Conservation (phyloP, 2,329 filamentous ascomycete genomes). For the Xylariaceae sp. region DNA sequence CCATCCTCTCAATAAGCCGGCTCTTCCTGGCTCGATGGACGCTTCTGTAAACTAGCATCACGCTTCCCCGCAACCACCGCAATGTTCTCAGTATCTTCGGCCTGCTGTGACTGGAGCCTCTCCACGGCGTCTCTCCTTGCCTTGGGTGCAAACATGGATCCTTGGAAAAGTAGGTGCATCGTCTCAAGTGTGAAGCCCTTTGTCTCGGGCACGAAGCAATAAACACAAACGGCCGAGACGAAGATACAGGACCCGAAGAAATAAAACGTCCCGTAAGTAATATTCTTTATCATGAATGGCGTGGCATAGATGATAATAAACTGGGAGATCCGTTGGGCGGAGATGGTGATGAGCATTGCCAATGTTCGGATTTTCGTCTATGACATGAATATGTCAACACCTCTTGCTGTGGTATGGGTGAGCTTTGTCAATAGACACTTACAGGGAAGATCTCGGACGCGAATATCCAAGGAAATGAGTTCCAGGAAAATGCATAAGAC, state of each 20-base stretch:
- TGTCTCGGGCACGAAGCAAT: not conserved
- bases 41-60: too few relatives aligned
- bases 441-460: not conserved
- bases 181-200: not conserved
- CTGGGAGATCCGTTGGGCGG: not conserved
- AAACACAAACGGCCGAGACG: not conserved
- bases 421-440: not conserved
- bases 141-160: not conserved
- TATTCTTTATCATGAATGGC: not conserved
- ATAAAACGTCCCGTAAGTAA: not conserved
- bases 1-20: too few relatives aligned
- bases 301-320: not conserved
- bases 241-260: not conserved
- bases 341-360: not conserved
- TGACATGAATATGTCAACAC: too few relatives aligned
- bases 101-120: not conserved
- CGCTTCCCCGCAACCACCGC: too few relatives aligned
- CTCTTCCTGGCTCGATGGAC: too few relatives aligned
- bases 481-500: too few relatives aligned
- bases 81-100: not conserved
- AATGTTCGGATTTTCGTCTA: not conserved
- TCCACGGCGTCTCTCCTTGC: not conserved
- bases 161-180: not conserved
- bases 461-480: too few relatives aligned
- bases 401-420: not conserved